Percentiles rank a stretch among this genome's conserved stretches.
Conservation (phyloP, 192 early-diverging fungal genomes). For the Thamnidium elegans region DNA sequence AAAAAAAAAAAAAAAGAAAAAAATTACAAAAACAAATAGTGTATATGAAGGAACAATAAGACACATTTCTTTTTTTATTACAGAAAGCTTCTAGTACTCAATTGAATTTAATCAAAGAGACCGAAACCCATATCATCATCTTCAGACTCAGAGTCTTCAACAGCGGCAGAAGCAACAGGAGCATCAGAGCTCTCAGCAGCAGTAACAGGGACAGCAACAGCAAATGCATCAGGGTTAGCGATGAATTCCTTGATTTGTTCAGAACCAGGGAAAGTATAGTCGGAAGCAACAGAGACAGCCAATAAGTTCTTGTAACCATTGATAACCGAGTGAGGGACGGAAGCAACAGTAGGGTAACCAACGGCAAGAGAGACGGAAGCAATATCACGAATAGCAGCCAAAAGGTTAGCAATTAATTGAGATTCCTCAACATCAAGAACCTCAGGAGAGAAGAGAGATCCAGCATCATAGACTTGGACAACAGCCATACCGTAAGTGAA, state of each 20-base stretch:
- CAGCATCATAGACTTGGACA: slow-evolving; percentile 88
- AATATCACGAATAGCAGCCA: slow-evolving; percentile 69
- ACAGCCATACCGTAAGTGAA: slow-evolving; percentile 99
- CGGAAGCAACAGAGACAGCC: slow-evolving; percentile 83
- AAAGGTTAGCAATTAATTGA: slow-evolving; percentile 61
- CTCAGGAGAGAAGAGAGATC: slow-evolving; percentile 80
- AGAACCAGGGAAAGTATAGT: slow-evolving; percentile 87
- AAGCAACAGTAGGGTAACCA: slow-evolving; percentile 76
- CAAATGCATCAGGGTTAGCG: slow-evolving; percentile 84
- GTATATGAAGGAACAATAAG: no score
- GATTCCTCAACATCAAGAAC: slow-evolving; percentile 90
- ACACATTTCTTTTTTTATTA: neutral
- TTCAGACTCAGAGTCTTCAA: slow-evolving; percentile 10
- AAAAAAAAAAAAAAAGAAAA: no score
- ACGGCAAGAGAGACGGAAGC: slow-evolving; percentile 81
- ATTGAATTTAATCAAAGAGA: slow-evolving; percentile 29
- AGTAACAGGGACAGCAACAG: slow-evolving; percentile 20
- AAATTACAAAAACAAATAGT: no score
- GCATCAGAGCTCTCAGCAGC: slow-evolving; percentile 7
- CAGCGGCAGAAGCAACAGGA: slow-evolving; percentile 13
- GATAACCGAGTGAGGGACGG: slow-evolving; percentile 94
- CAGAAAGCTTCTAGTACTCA: neutral
- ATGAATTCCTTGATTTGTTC: slow-evolving; percentile 95
- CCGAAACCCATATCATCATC: slow-evolving; percentile 36
- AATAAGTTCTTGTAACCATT: slow-evolving; percentile 98